Percentiles rank a stretch among this genome's conserved stretches.
Evolutionary conservation across 1,284 basidiomycete species (phyloP).

Genomic region (Grifola frondosa): DNA sequence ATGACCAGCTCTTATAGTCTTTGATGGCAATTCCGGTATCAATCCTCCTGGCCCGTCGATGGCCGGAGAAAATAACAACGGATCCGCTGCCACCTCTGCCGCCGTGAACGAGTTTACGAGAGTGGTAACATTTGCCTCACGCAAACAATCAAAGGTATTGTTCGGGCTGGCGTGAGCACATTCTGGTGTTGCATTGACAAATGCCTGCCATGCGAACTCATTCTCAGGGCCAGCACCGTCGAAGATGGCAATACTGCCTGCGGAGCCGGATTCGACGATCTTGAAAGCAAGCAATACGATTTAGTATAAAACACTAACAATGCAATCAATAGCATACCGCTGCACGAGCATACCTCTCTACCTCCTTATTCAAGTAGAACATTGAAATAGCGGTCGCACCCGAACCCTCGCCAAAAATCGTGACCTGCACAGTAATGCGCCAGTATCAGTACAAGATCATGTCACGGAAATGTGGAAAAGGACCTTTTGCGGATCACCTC

Average conservation of each 20-base stretch:
- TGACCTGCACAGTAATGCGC: constrained; percentile 48
- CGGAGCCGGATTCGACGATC: constrained; percentile 18
- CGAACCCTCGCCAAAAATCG: constrained; percentile 54
- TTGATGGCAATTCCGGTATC: constrained; percentile 42
- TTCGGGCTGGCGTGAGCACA: constrained; percentile 3
- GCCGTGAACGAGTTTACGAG: background rate
- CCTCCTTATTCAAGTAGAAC: constrained; percentile 41
- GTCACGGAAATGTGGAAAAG: background rate
- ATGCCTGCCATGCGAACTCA: background rate
- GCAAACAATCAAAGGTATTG: background rate
- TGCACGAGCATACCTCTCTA: constrained; percentile 41
- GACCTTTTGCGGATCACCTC: constrained; percentile 48
- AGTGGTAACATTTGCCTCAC: background rate
- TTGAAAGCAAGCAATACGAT: background rate
- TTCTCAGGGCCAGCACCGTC: constrained; percentile 11
- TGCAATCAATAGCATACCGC: constrained; percentile 32
- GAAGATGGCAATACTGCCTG: constrained; percentile 11
- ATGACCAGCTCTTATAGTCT: constrained; percentile 32
- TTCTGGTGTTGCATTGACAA: background rate
- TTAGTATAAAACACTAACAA: background rate
- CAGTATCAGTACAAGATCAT: too few relatives aligned
- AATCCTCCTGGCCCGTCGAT: constrained; percentile 45
- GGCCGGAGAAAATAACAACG: constrained; percentile 31
- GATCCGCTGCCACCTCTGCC: too few relatives aligned
- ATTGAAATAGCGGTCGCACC: constrained; percentile 46